Conservation (phyloP, 164 flowering plant species). For the Kingdonia uniflora region DNA sequence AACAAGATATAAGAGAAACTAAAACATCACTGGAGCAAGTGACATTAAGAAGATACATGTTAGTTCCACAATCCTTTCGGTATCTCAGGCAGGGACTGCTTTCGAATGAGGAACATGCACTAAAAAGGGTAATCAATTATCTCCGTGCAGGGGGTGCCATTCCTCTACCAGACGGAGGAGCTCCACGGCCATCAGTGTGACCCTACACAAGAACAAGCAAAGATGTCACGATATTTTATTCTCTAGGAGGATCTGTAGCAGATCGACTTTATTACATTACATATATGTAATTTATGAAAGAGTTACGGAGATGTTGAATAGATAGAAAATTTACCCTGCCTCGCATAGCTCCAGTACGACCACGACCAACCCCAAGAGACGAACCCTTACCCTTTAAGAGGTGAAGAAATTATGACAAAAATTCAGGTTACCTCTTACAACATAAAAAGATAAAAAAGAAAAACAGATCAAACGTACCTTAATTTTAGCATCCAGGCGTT, state of each 20-base stretch:
- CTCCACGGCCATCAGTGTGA: conserved; percentile 52
- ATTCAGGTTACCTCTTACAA: neutral
- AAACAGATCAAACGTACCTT: conserved; percentile 34
- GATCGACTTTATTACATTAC: neutral
- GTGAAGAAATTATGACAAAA: neutral
- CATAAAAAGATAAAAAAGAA: neutral
- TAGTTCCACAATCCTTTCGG: too few species aligned
- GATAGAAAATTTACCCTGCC: conserved; percentile 44
- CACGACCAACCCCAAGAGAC: conserved; percentile 77
- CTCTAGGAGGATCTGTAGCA: neutral
- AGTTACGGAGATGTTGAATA: neutral
- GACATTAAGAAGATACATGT: too few species aligned
- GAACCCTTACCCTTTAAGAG: conserved; percentile 70
- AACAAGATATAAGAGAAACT: too few species aligned
- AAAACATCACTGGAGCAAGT: too few species aligned
- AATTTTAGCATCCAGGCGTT: conserved; percentile 83
- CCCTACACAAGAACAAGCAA: conserved; percentile 23
- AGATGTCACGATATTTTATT: neutral
- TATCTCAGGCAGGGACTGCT: too few species aligned
- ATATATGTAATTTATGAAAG: too few species aligned
- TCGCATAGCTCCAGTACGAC: conserved; percentile 87
- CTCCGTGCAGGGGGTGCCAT: conserved; percentile 46
- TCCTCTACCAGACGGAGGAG: conserved; percentile 39
- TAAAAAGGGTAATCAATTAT: conserved; percentile 8
- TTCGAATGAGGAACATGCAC: too few species aligned